Evolutionary conservation across 2,329 filamentous ascomycete genomes (phyloP).

Genomic region (Zymoseptoria ardabiliae): DNA sequence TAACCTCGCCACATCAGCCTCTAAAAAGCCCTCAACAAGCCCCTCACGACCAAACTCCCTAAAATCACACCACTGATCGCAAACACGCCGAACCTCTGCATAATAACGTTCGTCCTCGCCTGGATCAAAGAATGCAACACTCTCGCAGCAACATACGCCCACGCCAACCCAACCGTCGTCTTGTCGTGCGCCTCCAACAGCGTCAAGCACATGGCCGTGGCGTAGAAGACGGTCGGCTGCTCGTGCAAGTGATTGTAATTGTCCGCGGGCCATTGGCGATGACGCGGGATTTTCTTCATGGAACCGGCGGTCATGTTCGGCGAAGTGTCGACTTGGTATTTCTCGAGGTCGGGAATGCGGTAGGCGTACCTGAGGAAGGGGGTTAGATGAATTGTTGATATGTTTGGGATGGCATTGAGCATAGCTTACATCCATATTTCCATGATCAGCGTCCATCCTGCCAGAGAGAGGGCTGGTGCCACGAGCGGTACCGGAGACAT

Average conservation of each 20-base stretch:
- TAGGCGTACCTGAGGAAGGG: conserved; percentile 9
- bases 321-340: conserved; percentile 11
- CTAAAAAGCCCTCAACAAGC: neutral
- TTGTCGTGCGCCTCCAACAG: conserved; percentile 23
- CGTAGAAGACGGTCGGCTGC: conserved; percentile 35
- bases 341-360: conserved; percentile 10
- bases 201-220: conserved; percentile 31
- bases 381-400: neutral
- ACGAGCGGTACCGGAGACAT: conserved; percentile 5
- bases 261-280: conserved; percentile 12
- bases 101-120: conserved; percentile 30
- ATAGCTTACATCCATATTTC: conserved; percentile 9
- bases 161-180: conserved; percentile 32
- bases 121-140: conserved; percentile 38
- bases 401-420: neutral
- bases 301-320: conserved; percentile 3
- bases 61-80: conserved; percentile 3
- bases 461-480: conserved; percentile 8
- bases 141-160: conserved; percentile 37
- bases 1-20: neutral
- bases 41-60: conserved; percentile 4
- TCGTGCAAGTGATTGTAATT: conserved; percentile 19
- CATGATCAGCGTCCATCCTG: conserved; percentile 12
- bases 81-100: conserved; percentile 1
- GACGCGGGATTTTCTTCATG: conserved; percentile 9